Base-by-base conservation (phyloP, 257 asterid species). In the Solanum virginianum region DNA sequence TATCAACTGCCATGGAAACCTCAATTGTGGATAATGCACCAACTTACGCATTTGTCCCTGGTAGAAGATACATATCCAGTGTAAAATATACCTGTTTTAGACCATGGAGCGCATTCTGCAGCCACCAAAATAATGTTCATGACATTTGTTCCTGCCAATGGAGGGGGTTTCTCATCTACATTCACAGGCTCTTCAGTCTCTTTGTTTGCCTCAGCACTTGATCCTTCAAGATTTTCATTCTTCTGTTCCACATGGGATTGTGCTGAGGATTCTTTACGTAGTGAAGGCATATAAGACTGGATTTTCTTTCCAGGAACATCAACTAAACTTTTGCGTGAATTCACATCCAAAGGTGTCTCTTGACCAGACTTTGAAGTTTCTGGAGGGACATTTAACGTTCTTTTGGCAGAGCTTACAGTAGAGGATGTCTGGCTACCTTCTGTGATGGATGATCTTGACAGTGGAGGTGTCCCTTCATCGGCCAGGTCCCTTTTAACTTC, bases 21-120 rank as follows among this genome's bases (percentile, higher is more conserved):
- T 75, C 45, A 49, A 49, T 32, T 24, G 24, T 49, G 62, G 62
- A 49, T 49, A 49, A 7, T 24, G 15, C 60, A 75, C 62, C 45
- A 75, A 15, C 24, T 49, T 51, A 77, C 16, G 5, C 24, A 77
- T 6, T 77, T 51, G 63, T 51, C 39, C 63, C 63, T 24, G 82
- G 24, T 47, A 51, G 16, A 77, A 77, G 45, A 49, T 8, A 51
- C 24, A 16, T 16, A 39, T 85, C 43, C 36, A 51, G 17, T 68
- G 12, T 43, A 54, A 45, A 77, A 63, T 56, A 84, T 90, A 97
- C 99, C 99, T 92, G 99, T 95, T 91, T 97, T 97, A 82, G 87
- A 85, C 97, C 98, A 97, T 65, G 99, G 99, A 84, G 99, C 93
- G 88, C 99, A 97, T 87, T 95, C 99, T 43, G 93, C 89, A 86